Evolutionary conservation across 2,329 filamentous ascomycete genomes (phyloP).

Genomic region (Falciphora oryzae): DNA sequence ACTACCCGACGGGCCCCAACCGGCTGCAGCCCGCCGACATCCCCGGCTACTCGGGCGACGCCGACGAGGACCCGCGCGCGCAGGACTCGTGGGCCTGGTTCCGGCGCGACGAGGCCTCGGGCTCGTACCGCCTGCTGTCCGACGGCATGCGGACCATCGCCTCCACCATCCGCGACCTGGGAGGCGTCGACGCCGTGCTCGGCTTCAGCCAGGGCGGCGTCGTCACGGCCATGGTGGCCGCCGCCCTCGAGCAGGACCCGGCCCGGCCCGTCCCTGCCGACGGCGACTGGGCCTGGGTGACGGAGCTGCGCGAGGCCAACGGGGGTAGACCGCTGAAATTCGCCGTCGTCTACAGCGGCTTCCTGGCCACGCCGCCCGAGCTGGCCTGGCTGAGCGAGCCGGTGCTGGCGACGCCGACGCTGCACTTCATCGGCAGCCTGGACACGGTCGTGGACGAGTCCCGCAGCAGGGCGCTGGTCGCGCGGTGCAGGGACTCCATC

Average conservation of each 20-base stretch:
- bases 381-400: conserved; percentile 71
- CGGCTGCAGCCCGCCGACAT: conserved; percentile 60
- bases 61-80: conserved; percentile 30
- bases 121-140: conserved; percentile 64
- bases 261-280: conserved; percentile 22
- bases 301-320: conserved; percentile 44
- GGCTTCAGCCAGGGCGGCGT: conserved; percentile 81
- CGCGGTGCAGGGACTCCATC: conserved; percentile 52
- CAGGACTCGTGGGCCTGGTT: conserved; percentile 79
- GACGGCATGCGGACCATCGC: conserved; percentile 61
- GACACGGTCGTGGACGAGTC: conserved; percentile 84
- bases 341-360: conserved; percentile 71
- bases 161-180: conserved; percentile 49
- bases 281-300: conserved; percentile 35
- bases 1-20: conserved; percentile 66
- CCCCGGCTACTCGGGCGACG: conserved; percentile 51
- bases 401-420: conserved; percentile 65
- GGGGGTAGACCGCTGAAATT: conserved; percentile 52
- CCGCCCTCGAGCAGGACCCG: conserved; percentile 56
- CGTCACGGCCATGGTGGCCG: conserved; percentile 65
- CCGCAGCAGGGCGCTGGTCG: conserved; percentile 60
- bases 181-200: conserved; percentile 69
- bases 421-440: conserved; percentile 78
- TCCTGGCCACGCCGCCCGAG: conserved; percentile 55
- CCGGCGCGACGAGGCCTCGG: conserved; percentile 60